Conservation (phyloP, 2,329 filamentous ascomycete genomes). For the Xylaria sp. region DNA sequence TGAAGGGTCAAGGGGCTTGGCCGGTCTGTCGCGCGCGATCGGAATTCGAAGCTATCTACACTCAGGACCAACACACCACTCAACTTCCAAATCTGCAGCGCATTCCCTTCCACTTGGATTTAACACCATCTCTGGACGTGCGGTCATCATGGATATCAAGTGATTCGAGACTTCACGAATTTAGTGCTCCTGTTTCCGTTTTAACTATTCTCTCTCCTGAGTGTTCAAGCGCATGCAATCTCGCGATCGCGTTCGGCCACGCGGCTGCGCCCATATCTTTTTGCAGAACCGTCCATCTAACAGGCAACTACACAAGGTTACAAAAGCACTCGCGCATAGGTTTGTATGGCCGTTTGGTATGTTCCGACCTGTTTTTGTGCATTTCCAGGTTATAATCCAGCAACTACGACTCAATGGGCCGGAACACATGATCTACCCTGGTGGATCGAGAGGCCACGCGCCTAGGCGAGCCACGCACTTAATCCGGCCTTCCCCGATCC, state of each 20-base stretch:
- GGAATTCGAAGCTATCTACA: constrained; percentile 48
- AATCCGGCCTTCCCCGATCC: constrained; percentile 23
- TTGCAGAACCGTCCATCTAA: constrained; percentile 36
- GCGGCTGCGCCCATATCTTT: not conserved
- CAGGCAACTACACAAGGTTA: constrained; percentile 39
- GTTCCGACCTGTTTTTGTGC: constrained; percentile 32
- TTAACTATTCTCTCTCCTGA: not conserved
- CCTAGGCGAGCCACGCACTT: constrained; percentile 28
- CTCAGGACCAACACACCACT: constrained; percentile 36
- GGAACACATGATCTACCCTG: constrained; percentile 23
- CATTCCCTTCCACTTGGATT: not conserved
- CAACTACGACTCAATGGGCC: constrained; percentile 48
- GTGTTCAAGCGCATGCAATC: not conserved
- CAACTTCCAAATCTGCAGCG: constrained; percentile 24
- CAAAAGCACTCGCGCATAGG: constrained; percentile 24
- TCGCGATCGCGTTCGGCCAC: not conserved
- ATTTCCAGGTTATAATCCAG: constrained; percentile 40
- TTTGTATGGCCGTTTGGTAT: constrained; percentile 29
- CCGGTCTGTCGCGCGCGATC: constrained; percentile 12
- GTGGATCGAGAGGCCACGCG: constrained; percentile 22
- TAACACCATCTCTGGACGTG: not conserved
- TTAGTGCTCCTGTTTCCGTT: not conserved
- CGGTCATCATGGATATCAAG: not conserved
- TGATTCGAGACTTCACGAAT: not conserved
- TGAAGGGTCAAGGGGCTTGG: not conserved